Base-by-base conservation (phyloP, 441 rosid genomes). In the Populus tomentosa region DNA sequence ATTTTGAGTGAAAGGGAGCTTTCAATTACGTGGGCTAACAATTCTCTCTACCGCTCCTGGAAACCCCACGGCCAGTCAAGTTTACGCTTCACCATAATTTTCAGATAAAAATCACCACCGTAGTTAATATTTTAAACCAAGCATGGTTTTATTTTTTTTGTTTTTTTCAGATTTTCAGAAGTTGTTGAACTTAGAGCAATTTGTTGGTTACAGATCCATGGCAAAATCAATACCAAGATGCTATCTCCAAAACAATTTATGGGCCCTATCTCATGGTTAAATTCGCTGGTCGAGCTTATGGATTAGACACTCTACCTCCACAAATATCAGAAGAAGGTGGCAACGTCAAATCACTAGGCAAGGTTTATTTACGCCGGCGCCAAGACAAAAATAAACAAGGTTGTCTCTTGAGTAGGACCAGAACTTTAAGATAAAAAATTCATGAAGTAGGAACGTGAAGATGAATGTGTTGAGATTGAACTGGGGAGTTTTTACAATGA, bases 401-500 rank as follows among this genome's bases (percentile, higher is more conserved):
- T 23, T 18, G 33, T 28, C 78, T 24, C 0, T 24, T 24, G 59
- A 69, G 65, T n/a, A 32, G 75, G 3, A 40, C 1, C 5, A 76
- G 75, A 62, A 59, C 72, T 77, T 9, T 24, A 26, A 75, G 78
- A 73, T 65, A 40, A 10, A 59, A 76, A 76, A 74, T 46, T 21
- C 20, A 1, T 11, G 80, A 70, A 65, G 78, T 73, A 6, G 69
- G 83, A 83, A 66, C 71, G 87, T 42, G 80, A 82, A 61, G 93
- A 87, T 74, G 90, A 88, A 9, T 93, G 89, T 89, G 59, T 82
- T 35, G 91, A 87, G 86, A 81, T 87, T 38, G 89, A 86, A 72
- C 28, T 90, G 1, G 94, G 95, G 5, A 79, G 84, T 40, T 88
- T 89, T 67, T 84, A 82, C 10, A 82, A 53, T 14, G 82, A 67